Evolutionary conservation across 1,284 basidiomycete genomes (phyloP).

Genomic region (Apiotrichum sp.): DNA sequence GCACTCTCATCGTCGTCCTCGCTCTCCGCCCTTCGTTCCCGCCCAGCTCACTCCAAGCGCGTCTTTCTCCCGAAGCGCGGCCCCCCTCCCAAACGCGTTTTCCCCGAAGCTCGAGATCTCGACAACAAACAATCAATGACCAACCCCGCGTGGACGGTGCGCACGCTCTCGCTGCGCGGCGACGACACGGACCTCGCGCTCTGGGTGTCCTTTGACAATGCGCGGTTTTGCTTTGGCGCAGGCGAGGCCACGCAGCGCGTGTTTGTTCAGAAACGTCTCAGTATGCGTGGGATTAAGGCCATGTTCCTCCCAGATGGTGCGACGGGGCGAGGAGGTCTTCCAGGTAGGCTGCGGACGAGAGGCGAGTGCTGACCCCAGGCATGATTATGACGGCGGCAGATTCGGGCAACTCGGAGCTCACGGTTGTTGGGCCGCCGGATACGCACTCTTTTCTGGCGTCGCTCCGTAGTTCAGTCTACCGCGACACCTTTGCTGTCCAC

Average conservation of each 20-base stretch:
- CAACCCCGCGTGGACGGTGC: constrained; percentile 38
- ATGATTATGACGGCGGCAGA: constrained; percentile 78
- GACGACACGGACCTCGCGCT: constrained; percentile 74
- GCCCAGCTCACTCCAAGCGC: too few species aligned
- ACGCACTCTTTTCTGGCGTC: constrained; percentile 65
- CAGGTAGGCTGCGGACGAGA: constrained; percentile 51
- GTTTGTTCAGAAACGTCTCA: constrained; percentile 61
- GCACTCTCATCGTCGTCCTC: too few species aligned
- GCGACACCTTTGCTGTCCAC: constrained; percentile 15
- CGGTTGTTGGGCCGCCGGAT: constrained; percentile 67
- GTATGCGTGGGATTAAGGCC: constrained; percentile 60
- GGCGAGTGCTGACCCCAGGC: constrained; percentile 49
- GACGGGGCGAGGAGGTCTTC: constrained; percentile 57
- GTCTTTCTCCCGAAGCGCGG: too few species aligned
- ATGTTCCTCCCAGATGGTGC: constrained; percentile 67
- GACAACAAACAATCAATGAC: background rate
- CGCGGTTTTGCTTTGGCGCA: constrained; percentile 78
- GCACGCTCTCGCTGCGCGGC: constrained; percentile 49
- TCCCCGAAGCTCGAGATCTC: too few species aligned
- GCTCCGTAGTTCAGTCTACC: constrained; percentile 42
- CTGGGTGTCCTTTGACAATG: constrained; percentile 65
- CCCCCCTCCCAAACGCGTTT: too few species aligned
- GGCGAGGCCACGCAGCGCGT: constrained; percentile 72
- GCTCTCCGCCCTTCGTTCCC: too few species aligned
- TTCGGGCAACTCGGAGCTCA: constrained; percentile 55